A percentile compares a stretch with the other conserved stretches of the same genome.
Evolutionary conservation across 1,284 basidiomycete species (phyloP).

Genomic region (Wallemia mellicola): DNA sequence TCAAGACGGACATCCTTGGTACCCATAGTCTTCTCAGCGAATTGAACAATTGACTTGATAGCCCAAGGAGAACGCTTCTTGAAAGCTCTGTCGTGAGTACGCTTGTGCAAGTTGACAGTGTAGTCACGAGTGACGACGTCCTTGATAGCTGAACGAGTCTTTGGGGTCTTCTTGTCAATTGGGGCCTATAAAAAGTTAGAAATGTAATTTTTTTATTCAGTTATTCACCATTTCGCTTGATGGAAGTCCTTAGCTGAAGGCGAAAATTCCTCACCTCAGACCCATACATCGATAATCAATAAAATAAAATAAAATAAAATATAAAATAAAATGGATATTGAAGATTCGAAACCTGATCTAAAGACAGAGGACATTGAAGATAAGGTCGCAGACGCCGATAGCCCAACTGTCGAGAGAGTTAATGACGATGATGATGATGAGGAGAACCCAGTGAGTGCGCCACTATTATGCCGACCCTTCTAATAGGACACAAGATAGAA

Average conservation of each 20-base stretch:
- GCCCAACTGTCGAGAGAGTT: slow-evolving; percentile 6
- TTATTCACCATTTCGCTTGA: slow-evolving; percentile 1
- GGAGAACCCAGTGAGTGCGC: slow-evolving; percentile 4
- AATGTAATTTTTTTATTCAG: background rate
- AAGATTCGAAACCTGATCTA: slow-evolving; percentile 7
- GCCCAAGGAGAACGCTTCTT: slow-evolving; percentile 77
- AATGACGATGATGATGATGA: slow-evolving; percentile 8
- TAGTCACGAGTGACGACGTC: slow-evolving; percentile 91
- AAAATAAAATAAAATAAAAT: background rate
- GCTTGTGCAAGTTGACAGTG: slow-evolving; percentile 86
- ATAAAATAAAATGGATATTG: slow-evolving; percentile 5
- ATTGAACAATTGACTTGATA: slow-evolving; percentile 64
- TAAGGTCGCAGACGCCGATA: slow-evolving; percentile 6
- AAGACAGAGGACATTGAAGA: slow-evolving; percentile 8
- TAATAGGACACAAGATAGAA: too few species aligned
- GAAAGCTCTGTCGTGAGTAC: slow-evolving; percentile 61
- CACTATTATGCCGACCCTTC: too few species aligned
- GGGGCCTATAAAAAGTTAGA: background rate
- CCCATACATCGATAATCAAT: background rate
- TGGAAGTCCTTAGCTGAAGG: slow-evolving; percentile 3
- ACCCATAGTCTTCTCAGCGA: slow-evolving; percentile 77
- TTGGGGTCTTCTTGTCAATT: slow-evolving; percentile 24
- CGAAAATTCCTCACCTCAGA: slow-evolving; percentile 1
- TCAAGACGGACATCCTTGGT: slow-evolving; percentile 71
- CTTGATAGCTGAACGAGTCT: slow-evolving; percentile 70